These are phyloP conservation scores for Tetragonia tetragonoides DNA, from an alignment of 148 eudicot genomes.

Conservation along the genomic window DNA sequence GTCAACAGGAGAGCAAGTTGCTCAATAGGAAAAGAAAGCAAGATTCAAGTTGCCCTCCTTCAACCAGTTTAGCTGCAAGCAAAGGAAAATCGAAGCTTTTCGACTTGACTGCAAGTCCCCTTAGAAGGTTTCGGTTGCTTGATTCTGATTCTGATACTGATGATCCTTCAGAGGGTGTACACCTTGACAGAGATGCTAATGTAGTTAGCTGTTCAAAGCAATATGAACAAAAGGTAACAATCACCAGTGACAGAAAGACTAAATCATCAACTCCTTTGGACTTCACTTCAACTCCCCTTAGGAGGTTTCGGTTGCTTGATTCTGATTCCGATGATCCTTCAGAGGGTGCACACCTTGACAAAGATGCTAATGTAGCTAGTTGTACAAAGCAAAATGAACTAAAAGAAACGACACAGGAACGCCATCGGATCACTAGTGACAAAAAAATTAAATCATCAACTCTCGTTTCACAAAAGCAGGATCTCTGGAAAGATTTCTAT, in stretches of 20 bases:
- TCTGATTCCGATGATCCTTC: slow-evolving; percentile 60
- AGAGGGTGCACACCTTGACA: slow-evolving; percentile 19
- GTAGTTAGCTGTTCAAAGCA: slow-evolving; percentile 28
- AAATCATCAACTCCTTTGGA: slow-evolving; percentile 34
- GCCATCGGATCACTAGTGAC: slow-evolving; percentile 18
- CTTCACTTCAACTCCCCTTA: slow-evolving; percentile 62
- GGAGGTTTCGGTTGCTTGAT: slow-evolving; percentile 82
- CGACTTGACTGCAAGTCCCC: slow-evolving; percentile 60
- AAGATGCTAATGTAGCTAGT: slow-evolving; percentile 18
- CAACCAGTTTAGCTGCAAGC: slow-evolving; percentile 38
- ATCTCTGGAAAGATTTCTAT: slow-evolving; percentile 65
- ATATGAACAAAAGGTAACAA: not conserved
- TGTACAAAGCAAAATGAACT: slow-evolving; percentile 9
- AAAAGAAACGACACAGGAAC: slow-evolving; percentile 21
- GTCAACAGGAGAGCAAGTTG: slow-evolving; percentile 40
- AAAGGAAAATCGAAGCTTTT: slow-evolving; percentile 38
- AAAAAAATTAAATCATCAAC: slow-evolving; percentile 29
- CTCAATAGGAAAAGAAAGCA: slow-evolving; percentile 38
- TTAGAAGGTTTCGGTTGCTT: slow-evolving; percentile 80
- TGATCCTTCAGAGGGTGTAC: slow-evolving; percentile 37
- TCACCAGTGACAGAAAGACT: slow-evolving; percentile 7
- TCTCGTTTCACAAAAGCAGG: slow-evolving; percentile 36
- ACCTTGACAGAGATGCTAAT: slow-evolving; percentile 20
- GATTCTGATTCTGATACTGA: slow-evolving; percentile 71
- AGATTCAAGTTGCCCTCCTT: slow-evolving; percentile 31